Evolutionary conservation across 1,284 basidiomycete genomes (phyloP).

Genomic region (Austroboletus niveus): DNA sequence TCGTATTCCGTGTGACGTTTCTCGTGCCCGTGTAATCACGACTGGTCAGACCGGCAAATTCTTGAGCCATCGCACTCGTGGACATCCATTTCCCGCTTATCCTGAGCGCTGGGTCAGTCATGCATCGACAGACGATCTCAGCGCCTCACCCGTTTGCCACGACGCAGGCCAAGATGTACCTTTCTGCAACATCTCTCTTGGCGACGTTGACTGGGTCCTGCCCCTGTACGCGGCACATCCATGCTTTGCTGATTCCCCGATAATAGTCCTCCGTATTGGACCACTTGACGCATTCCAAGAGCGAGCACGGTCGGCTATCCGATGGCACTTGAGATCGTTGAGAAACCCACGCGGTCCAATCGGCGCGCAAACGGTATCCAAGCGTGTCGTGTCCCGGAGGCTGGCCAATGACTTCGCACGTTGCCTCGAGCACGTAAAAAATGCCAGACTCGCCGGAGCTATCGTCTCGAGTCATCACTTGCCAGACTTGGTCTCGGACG

Average conservation of each 20-base stretch:
- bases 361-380: constrained; percentile 43
- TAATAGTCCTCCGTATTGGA: constrained; percentile 67
- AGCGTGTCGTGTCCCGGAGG: constrained; percentile 15
- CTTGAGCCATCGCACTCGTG: constrained; percentile 60
- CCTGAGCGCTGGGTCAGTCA: constrained; percentile 33
- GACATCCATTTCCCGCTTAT: constrained; percentile 67
- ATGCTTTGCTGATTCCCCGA: constrained; percentile 62
- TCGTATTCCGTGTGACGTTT: constrained; percentile 33
- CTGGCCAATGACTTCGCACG: constrained; percentile 67
- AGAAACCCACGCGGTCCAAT: constrained; percentile 62
- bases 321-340: constrained; percentile 16
- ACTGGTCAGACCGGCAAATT: constrained; percentile 50
- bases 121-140: background rate
- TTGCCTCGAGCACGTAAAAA: constrained; percentile 60
- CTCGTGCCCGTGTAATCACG: constrained; percentile 13
- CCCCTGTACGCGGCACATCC: constrained; percentile 46
- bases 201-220: constrained; percentile 43
- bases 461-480: constrained; percentile 38
- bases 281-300: constrained; percentile 50
- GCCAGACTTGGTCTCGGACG: constrained; percentile 59
- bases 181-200: constrained; percentile 51
- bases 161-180: constrained; percentile 65
- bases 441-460: constrained; percentile 20
- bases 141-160: constrained; percentile 57
- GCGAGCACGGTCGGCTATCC: constrained; percentile 1